Evolutionary conservation across 2,329 filamentous ascomycete species (phyloP).

Genomic region (Akanthomyces muscarius): DNA sequence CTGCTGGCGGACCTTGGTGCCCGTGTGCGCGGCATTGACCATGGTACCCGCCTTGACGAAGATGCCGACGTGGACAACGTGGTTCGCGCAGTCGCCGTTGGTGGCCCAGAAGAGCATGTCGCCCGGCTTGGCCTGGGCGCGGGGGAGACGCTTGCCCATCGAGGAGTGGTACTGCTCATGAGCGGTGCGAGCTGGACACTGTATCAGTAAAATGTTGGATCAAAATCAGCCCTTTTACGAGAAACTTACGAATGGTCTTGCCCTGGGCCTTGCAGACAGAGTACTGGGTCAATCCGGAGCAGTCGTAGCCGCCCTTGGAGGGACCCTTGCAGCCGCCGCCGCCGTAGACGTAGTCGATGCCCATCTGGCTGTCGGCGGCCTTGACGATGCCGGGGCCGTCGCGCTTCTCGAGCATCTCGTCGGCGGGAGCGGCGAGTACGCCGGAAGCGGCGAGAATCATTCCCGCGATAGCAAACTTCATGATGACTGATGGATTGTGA

Average conservation of each 20-base stretch:
- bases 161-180: constrained; percentile 20
- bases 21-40: constrained; percentile 21
- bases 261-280: constrained; percentile 21
- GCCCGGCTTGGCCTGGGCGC: constrained; percentile 19
- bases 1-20: constrained; percentile 21
- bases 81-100: constrained; percentile 20
- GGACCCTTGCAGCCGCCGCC: constrained; percentile 20
- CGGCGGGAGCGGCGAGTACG: constrained; percentile 7
- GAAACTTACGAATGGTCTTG: constrained; percentile 21
- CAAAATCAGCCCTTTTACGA: neutral
- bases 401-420: constrained; percentile 19
- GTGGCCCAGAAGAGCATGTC: constrained; percentile 22
- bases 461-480: constrained; percentile 15
- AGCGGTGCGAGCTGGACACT: constrained; percentile 18
- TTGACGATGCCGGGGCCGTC: constrained; percentile 20
- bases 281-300: constrained; percentile 22
- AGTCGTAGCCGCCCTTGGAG: constrained; percentile 22
- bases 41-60: constrained; percentile 19
- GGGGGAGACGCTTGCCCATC: constrained; percentile 21
- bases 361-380: constrained; percentile 18
- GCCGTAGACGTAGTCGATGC: constrained; percentile 20
- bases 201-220: no score
- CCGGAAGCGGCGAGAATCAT: constrained; percentile 16
- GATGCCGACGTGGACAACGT: constrained; percentile 21
- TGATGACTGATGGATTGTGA: neutral